Percentiles rank a stretch among this genome's conserved stretches.
Evolutionary conservation across 768 basidiomycete genomes (phyloP).

Genomic region (Chiua virens): DNA sequence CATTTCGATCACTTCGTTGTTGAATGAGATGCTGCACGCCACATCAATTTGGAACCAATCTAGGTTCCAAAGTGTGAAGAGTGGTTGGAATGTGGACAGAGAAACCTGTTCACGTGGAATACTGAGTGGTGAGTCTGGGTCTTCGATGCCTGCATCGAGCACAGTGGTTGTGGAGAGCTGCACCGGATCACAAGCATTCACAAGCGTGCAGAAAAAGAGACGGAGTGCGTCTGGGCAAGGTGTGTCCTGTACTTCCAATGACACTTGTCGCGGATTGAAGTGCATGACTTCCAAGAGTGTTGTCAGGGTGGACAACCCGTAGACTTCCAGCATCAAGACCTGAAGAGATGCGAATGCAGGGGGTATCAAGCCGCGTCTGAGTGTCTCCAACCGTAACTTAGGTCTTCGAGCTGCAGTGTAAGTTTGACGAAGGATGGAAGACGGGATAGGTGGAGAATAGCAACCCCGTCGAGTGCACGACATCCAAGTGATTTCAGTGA

Average conservation of each 20-base stretch:
- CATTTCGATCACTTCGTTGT: conserved; percentile 16
- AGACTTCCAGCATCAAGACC: conserved; percentile 7
- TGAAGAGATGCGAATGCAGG: conserved; percentile 18
- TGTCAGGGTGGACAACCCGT: conserved; percentile 16
- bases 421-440: conserved; percentile 18
- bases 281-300: conserved; percentile 19
- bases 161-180: conserved; percentile 9
- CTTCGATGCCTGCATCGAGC: too few species aligned
- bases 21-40: conserved; percentile 18
- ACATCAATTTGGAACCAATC: conserved; percentile 14
- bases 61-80: conserved; percentile 15
- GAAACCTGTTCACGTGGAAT: conserved; percentile 4
- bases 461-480: conserved; percentile 18
- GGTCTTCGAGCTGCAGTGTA: conserved; percentile 11
- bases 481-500: conserved; percentile 17
- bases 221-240: conserved; percentile 20
- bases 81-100: conserved; percentile 17
- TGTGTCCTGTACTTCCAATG: conserved; percentile 8
- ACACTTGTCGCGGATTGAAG: conserved; percentile 12
- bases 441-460: conserved; percentile 18
- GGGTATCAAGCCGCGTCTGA: conserved; percentile 7
- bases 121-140: not conserved
- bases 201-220: conserved; percentile 21
- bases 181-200: conserved; percentile 8
- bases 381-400: conserved; percentile 15